Conservation (phyloP, 1,139 yeast species). For the Arxiozyma heterogenica region DNA sequence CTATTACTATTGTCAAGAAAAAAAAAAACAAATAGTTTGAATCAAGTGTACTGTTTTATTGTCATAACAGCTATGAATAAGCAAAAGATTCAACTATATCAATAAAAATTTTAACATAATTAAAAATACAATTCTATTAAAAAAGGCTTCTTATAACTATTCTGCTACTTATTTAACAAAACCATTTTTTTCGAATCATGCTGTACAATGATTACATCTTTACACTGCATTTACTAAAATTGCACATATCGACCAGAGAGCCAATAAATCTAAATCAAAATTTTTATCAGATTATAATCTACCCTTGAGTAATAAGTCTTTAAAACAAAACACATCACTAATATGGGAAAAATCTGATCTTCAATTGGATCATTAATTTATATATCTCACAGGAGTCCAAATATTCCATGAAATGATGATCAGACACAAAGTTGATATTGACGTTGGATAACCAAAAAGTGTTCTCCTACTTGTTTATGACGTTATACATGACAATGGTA, state of each 20-base stretch:
- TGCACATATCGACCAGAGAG: conserved; percentile 20
- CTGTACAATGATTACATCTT: background rate
- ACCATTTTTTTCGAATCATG: background rate
- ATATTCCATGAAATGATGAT: background rate
- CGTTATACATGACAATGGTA: conserved; percentile 85
- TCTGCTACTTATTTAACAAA: conserved; percentile 4
- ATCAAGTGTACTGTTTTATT: too few relatives aligned
- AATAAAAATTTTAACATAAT: background rate
- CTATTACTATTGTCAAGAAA: too few relatives aligned
- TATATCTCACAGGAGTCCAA: background rate
- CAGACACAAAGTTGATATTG: conserved; percentile 39
- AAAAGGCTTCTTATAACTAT: background rate
- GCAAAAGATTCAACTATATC: too few relatives aligned
- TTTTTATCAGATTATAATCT: conserved; percentile 46
- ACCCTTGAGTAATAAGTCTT: conserved; percentile 9
- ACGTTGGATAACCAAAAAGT: conserved; percentile 89
- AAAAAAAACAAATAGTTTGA: too few relatives aligned
- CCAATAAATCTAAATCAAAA: conserved; percentile 32
- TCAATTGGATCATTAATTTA: too few relatives aligned
- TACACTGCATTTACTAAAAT: background rate
- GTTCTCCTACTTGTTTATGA: conserved; percentile 97
- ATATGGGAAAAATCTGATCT: conserved; percentile 8
- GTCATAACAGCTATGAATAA: too few relatives aligned
- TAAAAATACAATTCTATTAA: background rate
- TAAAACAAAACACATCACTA: background rate